Evolutionary conservation across 2,329 filamentous ascomycete genomes (phyloP).

Genomic region (Basipetospora chlamydospora): DNA sequence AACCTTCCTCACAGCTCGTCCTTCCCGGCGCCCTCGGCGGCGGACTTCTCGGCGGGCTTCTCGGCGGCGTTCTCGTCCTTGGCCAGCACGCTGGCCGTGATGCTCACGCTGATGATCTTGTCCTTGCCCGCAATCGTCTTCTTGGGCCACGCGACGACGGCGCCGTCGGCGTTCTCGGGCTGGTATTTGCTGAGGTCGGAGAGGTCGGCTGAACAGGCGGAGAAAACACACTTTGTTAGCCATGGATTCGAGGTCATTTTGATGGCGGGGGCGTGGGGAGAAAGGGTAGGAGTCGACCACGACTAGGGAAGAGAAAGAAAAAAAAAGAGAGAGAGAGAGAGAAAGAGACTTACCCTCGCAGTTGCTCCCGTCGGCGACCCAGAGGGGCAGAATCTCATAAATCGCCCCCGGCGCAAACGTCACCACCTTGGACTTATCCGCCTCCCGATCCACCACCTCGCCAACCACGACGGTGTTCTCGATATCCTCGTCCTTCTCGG

Average conservation of each 20-base stretch:
- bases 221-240: not conserved
- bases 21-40: slow-evolving; percentile 10
- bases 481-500: slow-evolving; percentile 21
- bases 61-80: not conserved
- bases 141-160: slow-evolving; percentile 16
- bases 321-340: not conserved
- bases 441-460: slow-evolving; percentile 14
- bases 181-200: slow-evolving; percentile 17
- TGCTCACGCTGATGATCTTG: slow-evolving; percentile 19
- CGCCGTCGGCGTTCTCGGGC: slow-evolving; percentile 12
- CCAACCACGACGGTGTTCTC: slow-evolving; percentile 20
- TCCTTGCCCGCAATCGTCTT: slow-evolving; percentile 16
- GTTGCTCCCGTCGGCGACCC: slow-evolving; percentile 26
- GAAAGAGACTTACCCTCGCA: slow-evolving; percentile 24
- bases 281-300: slow-evolving; percentile 5
- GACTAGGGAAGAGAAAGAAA: no score
- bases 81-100: slow-evolving; percentile 19
- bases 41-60: slow-evolving; percentile 2
- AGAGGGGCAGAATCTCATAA: slow-evolving; percentile 33
- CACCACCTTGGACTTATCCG: slow-evolving; percentile 22
- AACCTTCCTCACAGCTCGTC: slow-evolving; percentile 15
- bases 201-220: slow-evolving; percentile 10
- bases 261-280: no score
- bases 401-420: slow-evolving; percentile 38
- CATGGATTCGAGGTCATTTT: no score